Conservation (phyloP, 192 early-diverging fungal genomes). For the Backusella australiensis region DNA sequence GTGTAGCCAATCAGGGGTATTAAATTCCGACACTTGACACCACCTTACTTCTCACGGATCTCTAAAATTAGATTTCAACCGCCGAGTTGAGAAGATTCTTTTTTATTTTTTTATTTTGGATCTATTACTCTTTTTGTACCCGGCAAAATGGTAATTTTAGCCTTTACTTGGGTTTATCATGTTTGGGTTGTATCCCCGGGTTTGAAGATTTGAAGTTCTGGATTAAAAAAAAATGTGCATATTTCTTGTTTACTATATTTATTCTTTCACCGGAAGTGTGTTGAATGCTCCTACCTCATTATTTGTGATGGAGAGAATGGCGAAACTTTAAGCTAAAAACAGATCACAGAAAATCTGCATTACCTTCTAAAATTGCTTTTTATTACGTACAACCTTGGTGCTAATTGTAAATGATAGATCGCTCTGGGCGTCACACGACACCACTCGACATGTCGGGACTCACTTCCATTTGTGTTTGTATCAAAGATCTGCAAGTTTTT, state of each 20-base stretch:
- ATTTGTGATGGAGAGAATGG: not conserved
- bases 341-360: not conserved
- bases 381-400: slow-evolving; percentile 66
- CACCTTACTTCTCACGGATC: slow-evolving; percentile 4
- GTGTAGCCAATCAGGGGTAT: not conserved
- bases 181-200: not conserved
- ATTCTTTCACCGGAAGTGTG: not conserved
- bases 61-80: slow-evolving; percentile 2
- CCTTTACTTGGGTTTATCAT: not conserved
- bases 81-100: not conserved
- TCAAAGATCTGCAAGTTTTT: slow-evolving; percentile 79
- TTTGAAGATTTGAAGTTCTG: not conserved
- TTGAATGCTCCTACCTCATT: not conserved
- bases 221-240: not conserved
- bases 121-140: not conserved
- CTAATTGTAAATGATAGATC: slow-evolving; percentile 51
- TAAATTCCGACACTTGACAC: slow-evolving; percentile 3
- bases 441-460: slow-evolving; percentile 73
- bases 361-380: slow-evolving; percentile 70
- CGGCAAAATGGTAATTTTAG: slow-evolving; percentile 3
- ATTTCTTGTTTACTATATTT: not conserved
- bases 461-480: slow-evolving; percentile 73
- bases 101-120: not conserved
- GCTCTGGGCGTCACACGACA: slow-evolving; percentile 78
- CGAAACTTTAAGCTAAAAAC: slow-evolving; percentile 2